Evolutionary conservation across 768 basidiomycete species (phyloP), one percentile per base, ranked within the genome.

Genomic region (Lentinula detonsa): DNA sequence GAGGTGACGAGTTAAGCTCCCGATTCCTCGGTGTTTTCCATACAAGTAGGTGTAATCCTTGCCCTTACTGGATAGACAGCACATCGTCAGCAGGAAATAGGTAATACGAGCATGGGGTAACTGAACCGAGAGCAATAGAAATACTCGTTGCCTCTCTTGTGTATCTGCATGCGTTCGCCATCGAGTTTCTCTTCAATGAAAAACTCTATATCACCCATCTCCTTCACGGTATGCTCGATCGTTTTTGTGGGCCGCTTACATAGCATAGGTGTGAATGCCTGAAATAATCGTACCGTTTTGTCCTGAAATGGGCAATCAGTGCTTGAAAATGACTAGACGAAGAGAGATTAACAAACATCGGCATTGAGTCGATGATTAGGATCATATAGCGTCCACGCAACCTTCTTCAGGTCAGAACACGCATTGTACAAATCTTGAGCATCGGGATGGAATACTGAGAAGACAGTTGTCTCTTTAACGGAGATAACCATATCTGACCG

Each of bases 161-260:
- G 97, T 60, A 99, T 65, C 71, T 98, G 97, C 74, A 99, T 94
- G 37, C 97, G 78, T 71, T 99, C 97, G 2, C 97, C 97, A 66
- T 99, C 97, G 2, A 98, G 80, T 70, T 98, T 99, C 75, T 99
- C 97, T 71, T 99, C 97, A 40, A 99, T 90, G 63, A 93, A 76
- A 68, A 99, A 99, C 46, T 85, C 82, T 6, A 78, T 71, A 8
- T 85, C 84, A 18, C 83, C 84, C 88, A 99, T 95, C 61, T 88
- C 84, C 65, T 87, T 90, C 52, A 96, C 85, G 0, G 93, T 85
- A 31, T 92, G 89, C 65, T 90, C 89, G 28, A 96, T 83, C 63
- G 83, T 90, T 64, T 81, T 84, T 0, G 86, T 90, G 1, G 93
- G 89, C 6, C 96, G 85, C 68, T 91, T 93, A 75, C 94, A 97